Evolutionary conservation across 2,329 filamentous ascomycete genomes (phyloP), one percentile per base, ranked within the genome.

Genomic region (Beauveria varroae): DNA sequence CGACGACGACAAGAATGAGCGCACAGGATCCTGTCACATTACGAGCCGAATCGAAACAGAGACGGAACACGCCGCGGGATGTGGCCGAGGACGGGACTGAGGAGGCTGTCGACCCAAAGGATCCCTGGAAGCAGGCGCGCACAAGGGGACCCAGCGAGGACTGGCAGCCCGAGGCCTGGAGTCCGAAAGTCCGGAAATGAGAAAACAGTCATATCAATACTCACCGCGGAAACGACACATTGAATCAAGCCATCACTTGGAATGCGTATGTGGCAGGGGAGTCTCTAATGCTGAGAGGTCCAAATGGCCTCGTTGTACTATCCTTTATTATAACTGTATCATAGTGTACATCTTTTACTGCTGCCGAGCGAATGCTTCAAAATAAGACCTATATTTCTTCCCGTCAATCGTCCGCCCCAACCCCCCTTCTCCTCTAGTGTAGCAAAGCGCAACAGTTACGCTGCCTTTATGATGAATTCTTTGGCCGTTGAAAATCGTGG

Each of bases 81-180:
- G 60, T 55, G 49, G 24, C 16, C 47, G 28, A 37, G 61, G 43
- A 24, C 37, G n/a, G 63, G 37, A 20, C 30, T 52, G 66, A 67
- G 1, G 64, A 63, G 3, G 66, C 24, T 1, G 30, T 53, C 9
- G 60, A 62, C 5, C 54, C 47, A 2, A 47, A 74, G 1, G 79
- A 87, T 68, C 86, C 86, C 2, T 89, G 86, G 86, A 81, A 81
- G 34, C 79, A 77, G 64, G 77, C 79, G 1, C 76, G 63, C 43
- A 65, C 71, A 1, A 67, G 68, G 22, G 79, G 78, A 0, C 83
- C 85, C 0, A 79, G 86, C 59, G 86, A 89, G 69, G 77, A 74
- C n/a, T 90, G 86, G 86, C 85, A 89, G 71, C 88, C 88, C 0
- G 70, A 82, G 53, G 75, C 84, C 3, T 90, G 87, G 87, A 75